A percentile compares a stretch with the other conserved stretches of the same genome.
Evolutionary conservation across 441 rosid species (phyloP).

Genomic region (Corymbia citriodora): DNA sequence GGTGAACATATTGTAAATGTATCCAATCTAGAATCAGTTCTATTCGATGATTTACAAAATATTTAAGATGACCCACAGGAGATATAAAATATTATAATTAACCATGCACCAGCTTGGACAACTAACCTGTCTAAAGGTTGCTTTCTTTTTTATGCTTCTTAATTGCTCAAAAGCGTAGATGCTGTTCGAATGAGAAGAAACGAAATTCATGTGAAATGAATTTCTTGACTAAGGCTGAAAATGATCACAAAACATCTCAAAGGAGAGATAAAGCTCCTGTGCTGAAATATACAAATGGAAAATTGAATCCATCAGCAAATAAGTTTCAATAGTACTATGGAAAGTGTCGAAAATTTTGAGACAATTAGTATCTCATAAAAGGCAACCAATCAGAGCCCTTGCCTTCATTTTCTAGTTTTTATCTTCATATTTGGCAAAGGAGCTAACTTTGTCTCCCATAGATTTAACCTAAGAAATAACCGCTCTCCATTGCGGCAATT

Average conservation of each 20-base stretch:
- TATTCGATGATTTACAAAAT: background rate
- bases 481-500: background rate
- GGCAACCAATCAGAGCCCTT: slow-evolving; percentile 21
- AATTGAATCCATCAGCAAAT: background rate
- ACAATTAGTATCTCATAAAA: slow-evolving; percentile 65
- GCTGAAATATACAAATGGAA: slow-evolving; percentile 63
- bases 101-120: background rate
- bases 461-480: background rate
- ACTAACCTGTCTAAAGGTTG: slow-evolving; percentile 51
- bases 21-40: background rate
- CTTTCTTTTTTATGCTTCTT: slow-evolving; percentile 49
- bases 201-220: slow-evolving; percentile 64
- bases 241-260: slow-evolving; percentile 81
- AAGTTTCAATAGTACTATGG: background rate
- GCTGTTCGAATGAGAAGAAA: slow-evolving; percentile 84
- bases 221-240: slow-evolving; percentile 63
- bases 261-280: slow-evolving; percentile 73
- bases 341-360: background rate
- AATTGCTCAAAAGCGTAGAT: slow-evolving; percentile 76
- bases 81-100: background rate
- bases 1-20: background rate
- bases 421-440: background rate
- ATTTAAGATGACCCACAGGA: background rate
- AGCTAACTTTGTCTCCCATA: background rate
- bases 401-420: background rate